phyloP scores from a whole-genome alignment of 371 early-diverging fungal genomes.

The Saksenaea vasiformis region DNA sequence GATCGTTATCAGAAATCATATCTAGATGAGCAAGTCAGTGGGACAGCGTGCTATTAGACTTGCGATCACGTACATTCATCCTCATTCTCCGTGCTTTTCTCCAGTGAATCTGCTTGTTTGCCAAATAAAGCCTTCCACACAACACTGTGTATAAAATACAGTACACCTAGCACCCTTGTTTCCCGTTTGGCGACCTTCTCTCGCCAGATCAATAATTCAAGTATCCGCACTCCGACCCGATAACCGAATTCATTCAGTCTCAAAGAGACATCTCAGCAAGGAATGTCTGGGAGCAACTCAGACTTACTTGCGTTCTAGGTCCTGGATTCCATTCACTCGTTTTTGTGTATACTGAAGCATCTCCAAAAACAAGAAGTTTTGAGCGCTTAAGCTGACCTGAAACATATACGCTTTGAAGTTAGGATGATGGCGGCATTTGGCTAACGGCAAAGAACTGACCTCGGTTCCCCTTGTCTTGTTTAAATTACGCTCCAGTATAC shows the following conservation, averaged over 20 bases:
- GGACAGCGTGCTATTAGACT: not conserved
- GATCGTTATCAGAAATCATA: slow-evolving; percentile 98
- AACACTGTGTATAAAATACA: slow-evolving; percentile 89
- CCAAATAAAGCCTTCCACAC: slow-evolving; percentile 95
- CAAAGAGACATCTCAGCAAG: not conserved
- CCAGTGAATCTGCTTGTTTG: slow-evolving; percentile 92
- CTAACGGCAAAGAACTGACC: slow-evolving; percentile 29
- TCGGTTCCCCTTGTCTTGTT: slow-evolving; percentile 64
- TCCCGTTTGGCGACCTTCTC: slow-evolving; percentile 89
- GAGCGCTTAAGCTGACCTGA: slow-evolving; percentile 83
- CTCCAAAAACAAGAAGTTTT: slow-evolving; percentile 92
- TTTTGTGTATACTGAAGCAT: slow-evolving; percentile 95
- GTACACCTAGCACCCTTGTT: slow-evolving; percentile 79
- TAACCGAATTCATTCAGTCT: slow-evolving; percentile 92
- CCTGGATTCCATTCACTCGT: slow-evolving; percentile 90
- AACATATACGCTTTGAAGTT: not conserved
- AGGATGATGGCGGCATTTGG: not conserved
- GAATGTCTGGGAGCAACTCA: not conserved
- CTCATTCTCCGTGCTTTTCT: slow-evolving; percentile 91
- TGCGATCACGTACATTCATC: slow-evolving; percentile 79
- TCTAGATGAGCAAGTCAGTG: slow-evolving; percentile 49
- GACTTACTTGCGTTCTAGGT: slow-evolving; percentile 86
- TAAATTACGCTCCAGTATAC: slow-evolving; percentile 66
- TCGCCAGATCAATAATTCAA: slow-evolving; percentile 86
- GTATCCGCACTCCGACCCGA: slow-evolving; percentile 85